Evolutionary conservation across 805 yeast species (phyloP), one percentile per base, ranked within the genome.

Genomic region (Millerozyma acaciae): DNA sequence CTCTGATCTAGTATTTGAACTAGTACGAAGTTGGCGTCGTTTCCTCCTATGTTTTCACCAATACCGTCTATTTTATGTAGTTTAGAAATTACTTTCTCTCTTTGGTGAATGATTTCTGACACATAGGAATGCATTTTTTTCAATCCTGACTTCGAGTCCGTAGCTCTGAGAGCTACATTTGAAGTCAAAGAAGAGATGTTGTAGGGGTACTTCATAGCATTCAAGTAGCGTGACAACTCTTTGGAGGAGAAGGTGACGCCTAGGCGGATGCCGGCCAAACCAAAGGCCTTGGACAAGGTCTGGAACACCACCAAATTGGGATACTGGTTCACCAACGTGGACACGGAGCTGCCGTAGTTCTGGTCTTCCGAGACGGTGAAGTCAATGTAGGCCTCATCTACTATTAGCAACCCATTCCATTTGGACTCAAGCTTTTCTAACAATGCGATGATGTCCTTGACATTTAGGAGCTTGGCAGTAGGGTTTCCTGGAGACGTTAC

Each of bases 401-500:
- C 79, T 12, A 90, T 82, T 6, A 93, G 75, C 17, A 89, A 60
- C 4, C 94, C 95, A 45, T 80, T 78, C 80, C 86, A 80, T 34
- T 61, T 50, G 26, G 68, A 62, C 34, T 65, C 52, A 10, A 23
- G 10, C n/a, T 10, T 13, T 31, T 69, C 62, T 24, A 88, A 62
- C 26, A 75, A 62, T 8, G 38, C 41, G 6, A 62, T 37, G 1
- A 65, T 38, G 9, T 35, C 41, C 0, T 53, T 55, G 6, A 70
- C 65, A 13, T 72, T 65, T 28, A 90, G 55, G 29, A 75, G 62
- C 19, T 76, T 73, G 8, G 83, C 96, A 0, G 98, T 90, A 22
- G 98, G 98, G 56, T 93, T 93, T 23, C 98, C 98, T 8, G 98
- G 98, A 1, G 97, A 84, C 10, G 97, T 90, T 41, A 90, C 62